Base-by-base conservation (phyloP, 352 stramenopile genomes). In the Pilasporangium apinafurcum region DNA sequence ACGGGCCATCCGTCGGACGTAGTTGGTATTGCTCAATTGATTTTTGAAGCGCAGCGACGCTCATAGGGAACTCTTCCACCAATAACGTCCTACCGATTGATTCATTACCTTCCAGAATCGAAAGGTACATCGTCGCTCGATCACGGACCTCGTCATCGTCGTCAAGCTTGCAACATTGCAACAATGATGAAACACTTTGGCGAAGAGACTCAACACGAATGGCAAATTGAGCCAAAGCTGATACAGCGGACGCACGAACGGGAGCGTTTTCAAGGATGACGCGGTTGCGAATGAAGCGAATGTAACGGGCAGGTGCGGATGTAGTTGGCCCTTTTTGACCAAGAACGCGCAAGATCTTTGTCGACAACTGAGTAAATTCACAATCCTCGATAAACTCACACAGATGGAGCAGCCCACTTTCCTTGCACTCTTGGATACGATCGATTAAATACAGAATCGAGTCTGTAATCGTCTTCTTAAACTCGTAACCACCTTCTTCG, bases 311-410 rank as follows among this genome's bases (percentile, higher is more conserved):
- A 3, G 96, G 96, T n/a, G 83, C 75, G 4, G 81, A 86, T 0
- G 96, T 98, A 29, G 68, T 93, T 0, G 96, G 96, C 10, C 95
- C 97, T 40, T 98, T 78, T 47, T 97, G 76, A 17, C 95, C 96
- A 17, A 99, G 61, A 9, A 99, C 78, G 54, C 98, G 92, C 41
- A 99, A 56, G 46, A 99, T 98, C 59, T 86, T 98, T 52, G 48
- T 96, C 8, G 80, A 93, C 9, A 95, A 46, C 56, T 93, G 81
- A 10, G 84, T 91, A 47, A 93, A 95, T 46, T 95, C 85, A 43
- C 83, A 96, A 78, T 99, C 96, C 59, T 99, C 97, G 56, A 99
- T 99, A 56, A 99, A 99, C 75, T 99, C 97, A 49, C 97, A 99
- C 42, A 99, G 60, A 61, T 99, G 95, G 4, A 99, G 74, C 24